Percentiles rank a stretch among this genome's conserved stretches.
These are phyloP conservation scores for Lippia alba DNA, from an alignment of 305 asterid genomes.

Conservation along the genomic window DNA sequence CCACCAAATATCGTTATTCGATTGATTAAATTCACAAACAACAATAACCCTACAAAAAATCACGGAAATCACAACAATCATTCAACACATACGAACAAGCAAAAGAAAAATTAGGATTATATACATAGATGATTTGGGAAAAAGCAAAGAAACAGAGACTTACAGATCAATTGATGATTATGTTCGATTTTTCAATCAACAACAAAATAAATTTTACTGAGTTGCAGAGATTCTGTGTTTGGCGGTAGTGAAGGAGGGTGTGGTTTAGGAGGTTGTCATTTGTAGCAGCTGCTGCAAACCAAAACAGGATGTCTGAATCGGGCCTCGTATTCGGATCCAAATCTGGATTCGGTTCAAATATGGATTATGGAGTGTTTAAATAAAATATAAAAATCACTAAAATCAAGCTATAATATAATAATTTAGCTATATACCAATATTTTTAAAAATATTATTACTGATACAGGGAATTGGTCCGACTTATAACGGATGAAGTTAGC, in stretches of 20 bases:
- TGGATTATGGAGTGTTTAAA: too few species aligned
- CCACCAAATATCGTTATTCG: slow-evolving; percentile 26
- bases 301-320: neutral
- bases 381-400: too few species aligned
- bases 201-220: neutral
- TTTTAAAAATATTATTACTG: too few species aligned
- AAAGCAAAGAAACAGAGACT: slow-evolving; percentile 30
- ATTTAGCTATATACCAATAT: too few species aligned
- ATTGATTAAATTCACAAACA: slow-evolving; percentile 27
- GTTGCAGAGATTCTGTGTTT: slow-evolving; percentile 36
- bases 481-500: too few species aligned
- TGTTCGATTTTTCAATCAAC: slow-evolving; percentile 28
- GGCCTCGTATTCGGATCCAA: slow-evolving; percentile 18
- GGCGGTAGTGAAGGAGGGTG: slow-evolving; percentile 41
- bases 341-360: slow-evolving; percentile 6
- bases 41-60: slow-evolving; percentile 37
- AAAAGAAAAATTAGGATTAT: neutral
- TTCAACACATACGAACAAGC: slow-evolving; percentile 25
- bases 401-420: too few species aligned
- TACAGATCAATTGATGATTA: slow-evolving; percentile 43
- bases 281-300: slow-evolving; percentile 29
- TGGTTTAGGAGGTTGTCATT: slow-evolving; percentile 29
- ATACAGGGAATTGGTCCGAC: too few species aligned
- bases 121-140: neutral
- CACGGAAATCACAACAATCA: slow-evolving; percentile 6